Base-by-base conservation (phyloP, 345 rosid species). In the Populus nigra region DNA sequence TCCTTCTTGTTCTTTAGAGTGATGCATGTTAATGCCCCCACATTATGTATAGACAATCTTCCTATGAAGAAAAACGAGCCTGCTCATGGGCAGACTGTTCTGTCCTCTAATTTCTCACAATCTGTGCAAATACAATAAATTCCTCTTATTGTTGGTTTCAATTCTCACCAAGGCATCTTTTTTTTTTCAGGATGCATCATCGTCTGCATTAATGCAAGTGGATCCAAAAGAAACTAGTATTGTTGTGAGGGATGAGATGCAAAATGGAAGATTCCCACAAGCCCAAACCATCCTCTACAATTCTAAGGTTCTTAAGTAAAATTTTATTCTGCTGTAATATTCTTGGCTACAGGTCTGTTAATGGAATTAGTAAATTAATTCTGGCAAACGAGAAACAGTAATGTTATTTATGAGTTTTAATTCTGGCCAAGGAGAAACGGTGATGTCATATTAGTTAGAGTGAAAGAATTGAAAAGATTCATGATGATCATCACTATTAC, bases 291-390 rank as follows among this genome's bases (percentile, higher is more conserved):
- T 74, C 27, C 38, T 78, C 31, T 71, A 20, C 55, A 66, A 35
- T 41, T 74, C 84, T 70, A 74, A 78, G 84, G 84, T 78, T 61
- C 33, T 59, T 23, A 66, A 13, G 35, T 12, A 11, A 45, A 23
- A 31, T 65, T 16, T 27, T 18, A 35, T 53, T 59, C 11, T 59
- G 63, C 25, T 81, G 35, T 31, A 55, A 3, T 12, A 38, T 39
- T 67, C 49, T 69, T 36, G 36, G 55, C 36, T 75, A 6, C 47
- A 66, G 65, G 3, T 22, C 22, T 50, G 25, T 9, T 8, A n/a
- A 65, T 75, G 35, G 62, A 59, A 61, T 11, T 59, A 38, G 68
- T 61, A 41, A 61, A 7, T 22, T 27, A 13, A 49, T 3, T 75
- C 39, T 43, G 13, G 15, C 45, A 41, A 41, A 41, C 4, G 13